A percentile compares a stretch with the other conserved stretches of the same genome.
These are phyloP conservation scores for Alternaria sp. DNA, from an alignment of 2,329 filamentous ascomycete genomes.

Conservation along the genomic window DNA sequence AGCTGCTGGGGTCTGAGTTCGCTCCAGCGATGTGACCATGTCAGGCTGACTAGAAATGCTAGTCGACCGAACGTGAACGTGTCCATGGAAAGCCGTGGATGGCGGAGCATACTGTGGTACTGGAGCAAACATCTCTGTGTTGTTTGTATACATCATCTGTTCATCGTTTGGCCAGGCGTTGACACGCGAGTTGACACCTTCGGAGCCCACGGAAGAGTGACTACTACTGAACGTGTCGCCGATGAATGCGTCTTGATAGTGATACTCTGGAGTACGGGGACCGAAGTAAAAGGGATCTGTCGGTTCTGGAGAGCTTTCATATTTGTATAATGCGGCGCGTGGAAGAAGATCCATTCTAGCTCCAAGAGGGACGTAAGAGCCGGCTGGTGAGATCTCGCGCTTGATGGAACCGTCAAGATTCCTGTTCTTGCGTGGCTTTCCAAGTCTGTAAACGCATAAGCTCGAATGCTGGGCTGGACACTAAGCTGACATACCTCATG, in stretches of 20 bases:
- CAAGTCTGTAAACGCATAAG: constrained; percentile 36
- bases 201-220: constrained; percentile 44
- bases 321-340: constrained; percentile 35
- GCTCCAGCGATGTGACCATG: constrained; percentile 34
- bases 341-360: constrained; percentile 41
- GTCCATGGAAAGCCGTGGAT: constrained; percentile 28
- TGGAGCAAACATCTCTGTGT: constrained; percentile 34
- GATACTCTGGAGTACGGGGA: constrained; percentile 44
- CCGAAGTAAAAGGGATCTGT: constrained; percentile 44
- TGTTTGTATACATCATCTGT: constrained; percentile 36
- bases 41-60: constrained; percentile 44
- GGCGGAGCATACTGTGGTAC: constrained; percentile 34
- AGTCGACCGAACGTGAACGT: constrained; percentile 35
- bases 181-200: constrained; percentile 30
- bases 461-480: not conserved
- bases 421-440: constrained; percentile 47
- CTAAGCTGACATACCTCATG: constrained; percentile 42
- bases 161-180: constrained; percentile 43
- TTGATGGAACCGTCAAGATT: constrained; percentile 45
- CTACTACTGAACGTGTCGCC: constrained; percentile 35
- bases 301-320: constrained; percentile 47
- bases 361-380: constrained; percentile 38
- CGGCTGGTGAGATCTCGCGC: constrained; percentile 43
- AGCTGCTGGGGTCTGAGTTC: constrained; percentile 31
- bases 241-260: constrained; percentile 44